A percentile compares a stretch with the other conserved stretches of the same genome.
phyloP scores from a whole-genome alignment of 202 grass and related monocot genomes.

The Digitaria exilis region DNA sequence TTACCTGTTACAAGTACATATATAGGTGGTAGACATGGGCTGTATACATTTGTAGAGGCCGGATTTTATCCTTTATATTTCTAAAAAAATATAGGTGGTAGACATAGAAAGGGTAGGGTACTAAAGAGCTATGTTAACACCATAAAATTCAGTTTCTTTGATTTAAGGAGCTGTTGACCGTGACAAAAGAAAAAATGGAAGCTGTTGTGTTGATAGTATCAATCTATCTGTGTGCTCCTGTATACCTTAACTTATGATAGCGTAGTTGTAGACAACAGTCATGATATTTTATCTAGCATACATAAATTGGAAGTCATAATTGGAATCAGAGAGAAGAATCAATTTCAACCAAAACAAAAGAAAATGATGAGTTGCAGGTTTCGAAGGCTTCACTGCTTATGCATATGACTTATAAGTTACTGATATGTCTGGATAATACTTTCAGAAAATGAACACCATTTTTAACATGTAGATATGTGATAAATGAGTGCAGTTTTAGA shows the following conservation, averaged over 20 bases:
- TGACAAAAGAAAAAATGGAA: background rate
- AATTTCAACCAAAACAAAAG: no score
- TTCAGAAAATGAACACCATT: no score
- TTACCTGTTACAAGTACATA: slow-evolving; percentile 21
- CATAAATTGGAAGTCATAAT: background rate
- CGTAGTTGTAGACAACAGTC: background rate
- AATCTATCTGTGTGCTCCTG: slow-evolving; percentile 12
- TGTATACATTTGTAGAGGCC: no score
- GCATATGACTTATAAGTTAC: no score
- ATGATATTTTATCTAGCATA: background rate
- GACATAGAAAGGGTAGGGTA: background rate
- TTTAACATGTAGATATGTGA: no score
- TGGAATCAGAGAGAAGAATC: no score
- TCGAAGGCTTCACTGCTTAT: no score
- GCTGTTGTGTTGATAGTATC: background rate
- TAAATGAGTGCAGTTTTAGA: no score
- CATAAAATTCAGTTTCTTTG: background rate
- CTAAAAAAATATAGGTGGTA: no score
- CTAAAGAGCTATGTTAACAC: background rate
- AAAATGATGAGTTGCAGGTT: no score
- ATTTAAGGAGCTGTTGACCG: background rate
- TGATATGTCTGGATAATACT: no score
- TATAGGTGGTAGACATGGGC: background rate
- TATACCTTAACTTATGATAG: background rate
- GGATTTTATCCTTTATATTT: no score